Base-by-base conservation (phyloP, 108 stramenopile genomes). In the Skeletonema grethae region DNA sequence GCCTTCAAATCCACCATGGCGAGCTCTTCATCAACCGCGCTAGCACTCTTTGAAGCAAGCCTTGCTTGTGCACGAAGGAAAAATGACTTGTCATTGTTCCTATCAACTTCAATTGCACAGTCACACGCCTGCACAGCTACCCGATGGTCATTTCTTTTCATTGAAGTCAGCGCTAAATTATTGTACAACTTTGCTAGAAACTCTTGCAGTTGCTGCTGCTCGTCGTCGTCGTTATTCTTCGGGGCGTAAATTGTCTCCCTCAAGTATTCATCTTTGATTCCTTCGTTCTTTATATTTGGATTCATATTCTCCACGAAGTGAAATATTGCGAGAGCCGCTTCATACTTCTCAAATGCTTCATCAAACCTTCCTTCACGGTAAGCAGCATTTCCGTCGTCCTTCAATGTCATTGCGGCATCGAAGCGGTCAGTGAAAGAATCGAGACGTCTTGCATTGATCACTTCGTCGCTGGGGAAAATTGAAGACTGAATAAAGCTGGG, bases 401-500 rank as follows among this genome's bases (percentile, higher is more conserved):
- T 84, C 58, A 72, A 65, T 31, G 30, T 30, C 48, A 61, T 57
- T 10, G 85, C 85, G 11, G 58, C 75, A 15, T 36, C 79, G 22
- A 80, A 24, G 24, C 75, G 53, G 4, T 70, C 74, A 9, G 65
- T 57, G 45, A 77, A 80, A 8, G 13, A 15, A 9, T 6, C 22
- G 7, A 62, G 25, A 24, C 28, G 15, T 34, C 85, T 65, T 29
- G 79, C 82, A 10, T 22, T 50, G 28, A 25, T 5, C 4, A 77
- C 79, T 10, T 81, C 79, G 10, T 80, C 70, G 25, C 29, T 31
- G 28, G 61, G 57, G 56, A 76, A 83, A 22, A 83, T 65, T 24
- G 82, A 70, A 46, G 83, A 76, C 53, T 76, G 70, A 61, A 76
- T 67, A 56, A 86, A 86, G 22, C 41, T 24, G 1, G 85, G 85